Evolutionary conservation across 2,329 filamentous ascomycete species (phyloP).

Genomic region (Rhynchosporium secalis): DNA sequence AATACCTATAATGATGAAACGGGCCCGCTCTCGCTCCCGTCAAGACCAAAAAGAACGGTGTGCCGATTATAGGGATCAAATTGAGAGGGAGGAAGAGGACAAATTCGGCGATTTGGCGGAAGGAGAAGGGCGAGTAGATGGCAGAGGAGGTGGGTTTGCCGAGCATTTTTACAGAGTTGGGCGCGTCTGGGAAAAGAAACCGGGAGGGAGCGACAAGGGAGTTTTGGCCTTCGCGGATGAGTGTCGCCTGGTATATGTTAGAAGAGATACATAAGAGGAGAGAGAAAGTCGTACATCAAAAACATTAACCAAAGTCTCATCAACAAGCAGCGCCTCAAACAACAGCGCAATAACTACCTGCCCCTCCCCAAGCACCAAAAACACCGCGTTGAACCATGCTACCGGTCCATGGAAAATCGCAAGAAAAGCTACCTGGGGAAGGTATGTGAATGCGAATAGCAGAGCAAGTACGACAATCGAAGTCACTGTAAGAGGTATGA

Average conservation of each 20-base stretch:
- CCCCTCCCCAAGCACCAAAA: slow-evolving; percentile 81
- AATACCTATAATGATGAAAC: slow-evolving; percentile 89
- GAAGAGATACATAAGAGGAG: neutral
- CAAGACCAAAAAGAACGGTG: slow-evolving; percentile 81
- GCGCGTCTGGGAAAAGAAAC: slow-evolving; percentile 64
- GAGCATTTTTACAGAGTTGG: slow-evolving; percentile 74
- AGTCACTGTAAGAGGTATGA: slow-evolving; percentile 79
- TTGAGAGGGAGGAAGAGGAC: slow-evolving; percentile 79
- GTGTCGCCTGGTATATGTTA: slow-evolving; percentile 49
- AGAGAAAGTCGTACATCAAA: slow-evolving; percentile 63
- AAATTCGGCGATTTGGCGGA: slow-evolving; percentile 88
- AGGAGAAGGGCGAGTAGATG: slow-evolving; percentile 83
- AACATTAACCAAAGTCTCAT: slow-evolving; percentile 74
- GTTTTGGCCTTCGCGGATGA: slow-evolving; percentile 72
- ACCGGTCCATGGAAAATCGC: slow-evolving; percentile 83
- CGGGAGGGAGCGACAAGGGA: slow-evolving; percentile 68
- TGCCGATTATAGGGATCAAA: slow-evolving; percentile 79
- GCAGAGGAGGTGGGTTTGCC: slow-evolving; percentile 77
- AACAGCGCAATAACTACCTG: slow-evolving; percentile 44
- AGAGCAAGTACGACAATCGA: slow-evolving; percentile 81
- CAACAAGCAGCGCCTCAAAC: slow-evolving; percentile 80
- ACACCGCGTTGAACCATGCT: slow-evolving; percentile 87
- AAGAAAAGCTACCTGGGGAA: slow-evolving; percentile 87
- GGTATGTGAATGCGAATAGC: slow-evolving; percentile 83
- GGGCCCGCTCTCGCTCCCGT: slow-evolving; percentile 87